These are phyloP conservation scores for Aspergillus neoniger DNA, from an alignment of 2,329 filamentous ascomycete genomes.

Conservation along the genomic window DNA sequence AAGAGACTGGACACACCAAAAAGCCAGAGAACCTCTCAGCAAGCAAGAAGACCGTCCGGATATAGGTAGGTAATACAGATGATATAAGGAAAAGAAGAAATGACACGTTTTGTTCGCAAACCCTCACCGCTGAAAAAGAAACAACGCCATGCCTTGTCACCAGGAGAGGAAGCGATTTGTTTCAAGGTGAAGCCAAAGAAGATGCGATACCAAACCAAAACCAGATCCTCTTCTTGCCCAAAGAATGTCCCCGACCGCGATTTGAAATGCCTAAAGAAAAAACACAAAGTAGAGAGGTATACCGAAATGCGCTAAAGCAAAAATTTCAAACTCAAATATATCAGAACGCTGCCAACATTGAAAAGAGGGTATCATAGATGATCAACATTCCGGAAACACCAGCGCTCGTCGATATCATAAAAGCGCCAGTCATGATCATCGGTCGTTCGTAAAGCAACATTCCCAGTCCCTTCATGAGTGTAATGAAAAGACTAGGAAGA, in stretches of 20 bases:
- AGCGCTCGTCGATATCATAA: slow-evolving; percentile 23
- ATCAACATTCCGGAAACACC: slow-evolving; percentile 26
- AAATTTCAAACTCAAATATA: background rate
- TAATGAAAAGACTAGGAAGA: background rate
- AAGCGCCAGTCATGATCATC: slow-evolving; percentile 25
- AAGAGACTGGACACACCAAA: background rate
- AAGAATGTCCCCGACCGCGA: background rate
- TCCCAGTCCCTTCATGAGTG: background rate
- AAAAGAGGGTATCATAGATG: slow-evolving; percentile 37
- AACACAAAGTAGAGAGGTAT: slow-evolving; percentile 12
- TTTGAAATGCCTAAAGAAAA: background rate
- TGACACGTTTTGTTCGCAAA: background rate
- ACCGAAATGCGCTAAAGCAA: slow-evolving; percentile 6
- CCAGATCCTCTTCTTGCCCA: background rate
- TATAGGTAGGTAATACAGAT: slow-evolving; percentile 8
- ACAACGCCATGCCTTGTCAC: slow-evolving; percentile 3
- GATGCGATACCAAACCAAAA: background rate
- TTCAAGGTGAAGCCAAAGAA: background rate
- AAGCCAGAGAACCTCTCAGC: background rate
- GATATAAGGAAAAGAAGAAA: background rate
- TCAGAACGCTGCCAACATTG: slow-evolving; percentile 9
- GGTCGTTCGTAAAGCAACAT: slow-evolving; percentile 15
- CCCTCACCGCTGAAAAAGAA: background rate
- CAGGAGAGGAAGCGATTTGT: background rate
- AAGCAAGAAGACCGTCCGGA: slow-evolving; percentile 1